Evolutionary conservation across 768 basidiomycete genomes (phyloP).

Genomic region (Amanita muscaria): DNA sequence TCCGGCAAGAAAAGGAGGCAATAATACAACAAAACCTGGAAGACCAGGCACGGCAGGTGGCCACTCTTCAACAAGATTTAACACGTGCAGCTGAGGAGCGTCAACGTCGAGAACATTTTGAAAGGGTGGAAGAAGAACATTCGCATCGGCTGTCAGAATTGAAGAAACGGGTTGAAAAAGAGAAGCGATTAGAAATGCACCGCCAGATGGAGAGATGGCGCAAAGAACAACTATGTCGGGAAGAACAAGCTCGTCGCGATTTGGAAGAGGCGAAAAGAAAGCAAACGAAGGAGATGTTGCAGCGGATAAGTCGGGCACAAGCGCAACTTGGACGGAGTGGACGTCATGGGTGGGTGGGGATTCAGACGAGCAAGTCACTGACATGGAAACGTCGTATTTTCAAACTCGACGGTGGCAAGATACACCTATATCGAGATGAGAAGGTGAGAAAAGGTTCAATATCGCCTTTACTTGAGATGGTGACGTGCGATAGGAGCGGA

Average conservation of each 20-base stretch:
- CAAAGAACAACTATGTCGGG: slow-evolving; percentile 34
- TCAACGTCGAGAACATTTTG: slow-evolving; percentile 29
- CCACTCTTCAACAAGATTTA: slow-evolving; percentile 33
- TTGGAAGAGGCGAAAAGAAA: slow-evolving; percentile 33
- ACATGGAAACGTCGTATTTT: slow-evolving; percentile 62
- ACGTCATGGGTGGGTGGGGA: slow-evolving; percentile 49
- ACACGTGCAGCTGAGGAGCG: slow-evolving; percentile 27
- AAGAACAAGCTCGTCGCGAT: slow-evolving; percentile 35
- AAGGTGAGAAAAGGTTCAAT: slow-evolving; percentile 33
- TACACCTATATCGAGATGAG: slow-evolving; percentile 43
- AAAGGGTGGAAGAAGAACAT: slow-evolving; percentile 39
- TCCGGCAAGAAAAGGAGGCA: slow-evolving; percentile 36
- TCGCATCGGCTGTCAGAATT: slow-evolving; percentile 36
- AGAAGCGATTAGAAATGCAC: slow-evolving; percentile 42
- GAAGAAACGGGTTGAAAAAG: slow-evolving; percentile 36
- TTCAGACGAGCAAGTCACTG: slow-evolving; percentile 44
- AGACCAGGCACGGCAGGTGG: slow-evolving; percentile 33
- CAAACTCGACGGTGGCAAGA: slow-evolving; percentile 38
- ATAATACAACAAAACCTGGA: slow-evolving; percentile 31
- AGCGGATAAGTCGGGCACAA: slow-evolving; percentile 37
- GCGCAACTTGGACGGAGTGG: slow-evolving; percentile 29
- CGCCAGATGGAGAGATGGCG: slow-evolving; percentile 45
- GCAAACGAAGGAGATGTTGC: slow-evolving; percentile 35
- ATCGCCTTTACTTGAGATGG: too few species aligned
- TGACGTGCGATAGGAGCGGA: too few species aligned